Conservation (phyloP, 2,329 filamentous ascomycete genomes). For the Paramyrothecium roridum region DNA sequence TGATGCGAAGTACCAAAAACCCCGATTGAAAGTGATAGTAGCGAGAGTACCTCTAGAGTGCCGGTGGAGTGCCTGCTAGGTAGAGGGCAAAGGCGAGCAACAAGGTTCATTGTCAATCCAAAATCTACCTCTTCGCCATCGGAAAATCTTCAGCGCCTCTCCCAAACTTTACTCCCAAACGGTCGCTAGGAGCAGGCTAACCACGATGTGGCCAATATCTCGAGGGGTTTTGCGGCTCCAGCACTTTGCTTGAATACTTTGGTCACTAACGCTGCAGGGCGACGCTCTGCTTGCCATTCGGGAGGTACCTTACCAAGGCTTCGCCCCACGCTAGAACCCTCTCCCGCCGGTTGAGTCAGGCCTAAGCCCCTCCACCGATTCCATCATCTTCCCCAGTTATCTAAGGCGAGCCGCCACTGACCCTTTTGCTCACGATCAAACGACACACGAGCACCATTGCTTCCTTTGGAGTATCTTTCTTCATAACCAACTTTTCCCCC, state of each 20-base stretch:
- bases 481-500: conserved; percentile 6
- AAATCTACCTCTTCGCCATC: no score
- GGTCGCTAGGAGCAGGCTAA: no score
- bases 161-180: no score
- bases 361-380: conserved; percentile 22
- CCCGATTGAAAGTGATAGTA: not conserved
- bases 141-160: no score
- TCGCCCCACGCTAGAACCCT: conserved; percentile 16
- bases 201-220: no score
- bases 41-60: not conserved
- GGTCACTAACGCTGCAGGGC: not conserved
- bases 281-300: not conserved
- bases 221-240: not conserved
- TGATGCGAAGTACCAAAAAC: no score
- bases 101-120: no score
- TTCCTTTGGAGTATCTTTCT: not conserved
- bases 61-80: not conserved
- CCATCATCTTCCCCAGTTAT: conserved; percentile 25
- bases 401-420: conserved; percentile 10
- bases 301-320: conserved; percentile 7
- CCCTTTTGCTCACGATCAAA: conserved; percentile 10
- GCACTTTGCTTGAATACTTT: not conserved
- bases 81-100: no score
- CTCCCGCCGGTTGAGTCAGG: conserved; percentile 35
- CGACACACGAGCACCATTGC: conserved; percentile 8